A percentile compares a stretch with the other conserved stretches of the same genome.
Conservation (phyloP, 2,329 filamentous ascomycete species). For the Aspergillus bombycis region DNA sequence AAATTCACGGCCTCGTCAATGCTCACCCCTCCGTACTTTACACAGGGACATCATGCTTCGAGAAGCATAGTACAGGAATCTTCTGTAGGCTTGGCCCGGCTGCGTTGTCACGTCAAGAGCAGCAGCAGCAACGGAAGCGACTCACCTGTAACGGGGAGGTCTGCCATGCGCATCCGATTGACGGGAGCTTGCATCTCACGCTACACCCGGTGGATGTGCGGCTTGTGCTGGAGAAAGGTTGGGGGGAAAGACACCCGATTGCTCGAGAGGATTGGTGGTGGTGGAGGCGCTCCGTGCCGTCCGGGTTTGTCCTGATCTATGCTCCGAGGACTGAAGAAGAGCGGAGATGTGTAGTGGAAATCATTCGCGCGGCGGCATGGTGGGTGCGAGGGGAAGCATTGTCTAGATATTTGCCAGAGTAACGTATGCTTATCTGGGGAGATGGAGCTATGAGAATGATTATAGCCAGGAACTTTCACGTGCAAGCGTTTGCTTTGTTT, state of each 20-base stretch:
- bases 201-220: constrained; percentile 78
- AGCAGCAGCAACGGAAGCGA: constrained; percentile 10
- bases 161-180: constrained; percentile 76
- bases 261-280: constrained; percentile 61
- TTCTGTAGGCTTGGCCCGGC: constrained; percentile 58
- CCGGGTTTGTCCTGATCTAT: constrained; percentile 80
- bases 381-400: constrained; percentile 44
- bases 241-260: constrained; percentile 70
- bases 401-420: not conserved
- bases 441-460: not conserved
- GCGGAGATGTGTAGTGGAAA: constrained; percentile 66
- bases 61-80: constrained; percentile 78
- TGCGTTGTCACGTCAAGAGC: constrained; percentile 2
- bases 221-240: constrained; percentile 72
- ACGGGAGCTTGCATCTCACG: constrained; percentile 77
- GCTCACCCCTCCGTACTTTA: constrained; percentile 54
- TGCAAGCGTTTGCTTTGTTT: not conserved
- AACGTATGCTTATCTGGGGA: not conserved
- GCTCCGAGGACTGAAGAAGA: constrained; percentile 73
- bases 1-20: constrained; percentile 57
- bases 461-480: not conserved
- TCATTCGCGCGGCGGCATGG: constrained; percentile 76
- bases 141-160: constrained; percentile 68
- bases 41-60: constrained; percentile 73
- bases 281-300: constrained; percentile 69